Percentiles rank a stretch among this genome's conserved stretches.
Conservation (phyloP, 805 yeast species). For the Pichia scutulata region DNA sequence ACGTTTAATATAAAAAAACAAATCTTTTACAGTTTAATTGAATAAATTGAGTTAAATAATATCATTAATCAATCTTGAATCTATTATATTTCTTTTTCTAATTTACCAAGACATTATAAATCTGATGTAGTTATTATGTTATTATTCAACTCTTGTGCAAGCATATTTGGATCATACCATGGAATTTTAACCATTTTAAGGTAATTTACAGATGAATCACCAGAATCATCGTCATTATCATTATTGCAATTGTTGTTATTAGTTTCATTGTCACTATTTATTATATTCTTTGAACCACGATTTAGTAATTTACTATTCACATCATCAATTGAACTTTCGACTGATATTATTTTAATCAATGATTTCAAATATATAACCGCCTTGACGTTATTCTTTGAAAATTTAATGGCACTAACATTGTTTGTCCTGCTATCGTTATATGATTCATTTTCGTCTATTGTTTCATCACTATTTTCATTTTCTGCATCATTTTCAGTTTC, state of each 20-base stretch:
- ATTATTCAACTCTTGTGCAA: not conserved
- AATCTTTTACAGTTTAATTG: not conserved
- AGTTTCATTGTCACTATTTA: not conserved
- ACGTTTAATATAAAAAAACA: not conserved
- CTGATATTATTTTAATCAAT: slow-evolving; percentile 19
- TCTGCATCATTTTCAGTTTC: not conserved
- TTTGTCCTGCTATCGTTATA: not conserved
- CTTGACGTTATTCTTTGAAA: slow-evolving; percentile 9
- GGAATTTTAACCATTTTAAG: slow-evolving; percentile 7
- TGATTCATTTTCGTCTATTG: not conserved
- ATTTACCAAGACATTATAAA: not conserved
- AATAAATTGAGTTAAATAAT: too few species aligned
- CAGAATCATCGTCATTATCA: not conserved
- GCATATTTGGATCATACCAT: slow-evolving; percentile 5
- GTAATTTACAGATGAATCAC: not conserved
- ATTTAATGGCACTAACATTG: not conserved
- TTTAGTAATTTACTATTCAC: slow-evolving; percentile 13
- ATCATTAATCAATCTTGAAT: not conserved
- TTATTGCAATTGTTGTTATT: too few species aligned
- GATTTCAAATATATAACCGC: slow-evolving; percentile 22
- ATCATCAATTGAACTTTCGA: slow-evolving; percentile 19
- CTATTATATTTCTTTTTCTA: not conserved
- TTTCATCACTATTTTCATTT: not conserved
- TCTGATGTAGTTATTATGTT: not conserved
- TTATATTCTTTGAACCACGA: slow-evolving; percentile 12